Percentiles rank a stretch among this genome's conserved stretches.
phyloP scores from a whole-genome alignment of 805 yeast genomes.

The Cyberlindnera sargentensis region DNA sequence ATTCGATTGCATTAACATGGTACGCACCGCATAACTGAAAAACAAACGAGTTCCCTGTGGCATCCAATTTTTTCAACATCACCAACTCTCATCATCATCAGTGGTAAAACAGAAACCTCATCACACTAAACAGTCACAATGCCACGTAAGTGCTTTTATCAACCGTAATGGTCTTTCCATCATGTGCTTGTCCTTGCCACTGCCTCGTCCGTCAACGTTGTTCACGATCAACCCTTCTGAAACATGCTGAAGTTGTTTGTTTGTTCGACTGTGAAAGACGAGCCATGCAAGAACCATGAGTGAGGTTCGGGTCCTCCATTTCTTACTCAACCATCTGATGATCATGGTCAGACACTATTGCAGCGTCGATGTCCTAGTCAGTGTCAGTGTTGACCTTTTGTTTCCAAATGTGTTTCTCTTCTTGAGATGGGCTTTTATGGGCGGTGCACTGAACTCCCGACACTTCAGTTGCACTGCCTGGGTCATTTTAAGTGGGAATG shows the following conservation, averaged over 20 bases:
- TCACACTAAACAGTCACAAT: conserved; percentile 16
- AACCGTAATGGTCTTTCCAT: not conserved
- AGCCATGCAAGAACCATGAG: conserved; percentile 5
- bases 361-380: conserved; percentile 4
- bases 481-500: conserved; percentile 2
- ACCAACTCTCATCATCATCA: not conserved
- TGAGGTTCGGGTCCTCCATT: conserved; percentile 73
- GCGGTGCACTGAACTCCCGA: conserved; percentile 71
- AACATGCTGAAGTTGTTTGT: too few species aligned
- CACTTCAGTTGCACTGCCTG: conserved; percentile 53
- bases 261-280: not conserved
- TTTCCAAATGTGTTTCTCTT: conserved; percentile 1
- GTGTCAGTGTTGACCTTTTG: conserved; percentile 3
- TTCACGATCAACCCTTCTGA: not conserved
- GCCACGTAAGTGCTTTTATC: conserved; percentile 23
- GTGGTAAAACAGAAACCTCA: not conserved
- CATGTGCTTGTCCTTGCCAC: conserved; percentile 1
- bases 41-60: too few species aligned
- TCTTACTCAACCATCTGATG: conserved; percentile 1
- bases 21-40: too few species aligned
- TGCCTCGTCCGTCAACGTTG: not conserved
- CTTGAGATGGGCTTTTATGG: conserved; percentile 5
- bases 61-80: not conserved
- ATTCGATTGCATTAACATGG: too few species aligned
- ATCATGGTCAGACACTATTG: conserved; percentile 1